These are phyloP conservation scores for Nissolia schottii DNA, from an alignment of 306 rosid species.

Conservation along the genomic window DNA sequence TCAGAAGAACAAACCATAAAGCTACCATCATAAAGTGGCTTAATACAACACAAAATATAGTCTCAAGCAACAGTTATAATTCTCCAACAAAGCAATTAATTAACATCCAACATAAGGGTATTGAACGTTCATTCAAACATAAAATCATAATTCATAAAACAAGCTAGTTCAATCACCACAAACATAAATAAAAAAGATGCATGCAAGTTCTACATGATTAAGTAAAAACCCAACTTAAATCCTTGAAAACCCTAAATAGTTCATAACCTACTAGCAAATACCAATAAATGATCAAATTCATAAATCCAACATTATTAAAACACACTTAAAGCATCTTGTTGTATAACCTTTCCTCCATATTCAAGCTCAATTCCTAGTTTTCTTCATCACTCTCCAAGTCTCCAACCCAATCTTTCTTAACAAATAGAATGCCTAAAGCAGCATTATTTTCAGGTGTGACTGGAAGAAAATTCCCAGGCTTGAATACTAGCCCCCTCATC, in stretches of 20 bases:
- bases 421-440: not conserved
- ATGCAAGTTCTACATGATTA: not conserved
- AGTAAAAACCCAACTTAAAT: not conserved
- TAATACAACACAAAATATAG: not conserved
- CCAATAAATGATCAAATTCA: not conserved
- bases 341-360: not conserved
- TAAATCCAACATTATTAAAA: not conserved
- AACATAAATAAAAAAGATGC: not conserved
- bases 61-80: not conserved
- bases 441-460: not conserved
- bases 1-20: too few relatives aligned
- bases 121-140: not conserved
- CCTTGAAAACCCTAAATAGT: not conserved
- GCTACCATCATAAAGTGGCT: not conserved
- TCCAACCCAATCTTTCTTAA: too few relatives aligned
- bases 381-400: not conserved
- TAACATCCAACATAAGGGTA: not conserved
- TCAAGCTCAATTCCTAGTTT: constrained; percentile 6
- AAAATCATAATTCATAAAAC: not conserved
- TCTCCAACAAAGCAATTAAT: not conserved
- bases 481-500: not conserved
- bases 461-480: not conserved
- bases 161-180: not conserved
- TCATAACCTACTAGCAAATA: not conserved
- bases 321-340: not conserved